phyloP scores from a whole-genome alignment of 129 eudicot species.

The Flaveria robusta region DNA sequence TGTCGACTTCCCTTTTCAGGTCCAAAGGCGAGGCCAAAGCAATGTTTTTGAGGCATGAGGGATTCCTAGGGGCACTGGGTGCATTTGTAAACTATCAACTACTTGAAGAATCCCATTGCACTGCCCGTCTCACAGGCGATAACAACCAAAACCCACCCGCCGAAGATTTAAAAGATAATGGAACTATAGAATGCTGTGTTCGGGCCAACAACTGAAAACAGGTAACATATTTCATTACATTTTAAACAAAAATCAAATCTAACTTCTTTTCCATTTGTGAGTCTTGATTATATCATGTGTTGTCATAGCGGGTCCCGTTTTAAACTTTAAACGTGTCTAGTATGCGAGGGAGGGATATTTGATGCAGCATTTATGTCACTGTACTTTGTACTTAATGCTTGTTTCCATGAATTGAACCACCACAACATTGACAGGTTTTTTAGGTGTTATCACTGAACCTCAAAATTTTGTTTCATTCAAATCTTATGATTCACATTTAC shows the following conservation, averaged over 20 bases:
- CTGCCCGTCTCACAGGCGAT: conserved; percentile 21
- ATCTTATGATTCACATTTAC: neutral
- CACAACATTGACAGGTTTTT: conserved; percentile 5
- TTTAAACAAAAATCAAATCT: neutral
- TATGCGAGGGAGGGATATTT: conserved; percentile 3
- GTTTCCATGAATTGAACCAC: conserved; percentile 26
- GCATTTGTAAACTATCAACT: conserved; percentile 70
- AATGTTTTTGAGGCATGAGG: conserved; percentile 87
- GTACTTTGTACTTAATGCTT: conserved; percentile 4
- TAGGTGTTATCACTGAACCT: neutral
- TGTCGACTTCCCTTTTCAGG: conserved; percentile 47
- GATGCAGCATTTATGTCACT: conserved; percentile 8
- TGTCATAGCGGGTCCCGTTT: conserved; percentile 6
- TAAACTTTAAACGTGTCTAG: neutral
- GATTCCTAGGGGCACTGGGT: conserved; percentile 92
- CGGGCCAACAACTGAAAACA: conserved; percentile 33
- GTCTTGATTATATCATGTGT: conserved; percentile 16
- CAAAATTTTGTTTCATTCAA: neutral
- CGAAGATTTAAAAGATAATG: conserved; percentile 41
- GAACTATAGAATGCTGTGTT: conserved; percentile 41
- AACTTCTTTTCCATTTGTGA: conserved; percentile 13
- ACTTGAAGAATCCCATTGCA: conserved; percentile 42
- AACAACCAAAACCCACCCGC: conserved; percentile 21
- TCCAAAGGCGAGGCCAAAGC: conserved; percentile 95
- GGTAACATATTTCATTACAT: neutral